Evolutionary conservation across 2,329 filamentous ascomycete genomes (phyloP), one percentile per base, ranked within the genome.

Genomic region (Venturia asperata): DNA sequence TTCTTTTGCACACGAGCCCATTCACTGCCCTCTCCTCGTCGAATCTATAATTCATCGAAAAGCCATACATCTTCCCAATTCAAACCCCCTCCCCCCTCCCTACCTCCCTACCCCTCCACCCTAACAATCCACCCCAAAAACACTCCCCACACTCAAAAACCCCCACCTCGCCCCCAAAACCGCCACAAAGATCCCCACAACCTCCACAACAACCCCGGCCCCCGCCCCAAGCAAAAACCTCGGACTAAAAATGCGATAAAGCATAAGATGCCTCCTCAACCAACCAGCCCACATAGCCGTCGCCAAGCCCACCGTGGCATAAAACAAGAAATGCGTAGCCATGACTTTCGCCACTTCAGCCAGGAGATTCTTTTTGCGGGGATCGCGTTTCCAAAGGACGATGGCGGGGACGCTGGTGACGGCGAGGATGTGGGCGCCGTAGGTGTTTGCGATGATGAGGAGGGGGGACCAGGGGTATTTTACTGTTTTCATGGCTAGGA

Each of bases 181-280:
- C n/a, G 87, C 85, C 19, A 96, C 81, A 17, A 87, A 68, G 9
- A 94, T 82, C 0, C 84, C 83, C 1, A 94, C 82, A 4, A 95
- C 68, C 72, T 97, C 93, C 11, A 96, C 87, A 34, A 92, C 81
- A 19, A 93, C 72, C 66, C 97, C 74, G 62, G 89, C 83, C 3
- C 83, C 77, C 0, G 86, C 87, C 0, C 88, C 91, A 74, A 91
- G 83, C 88, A 99, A 90, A 78, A 93, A 99, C 37, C 93, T 80
- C 60, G 94, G 94, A 77, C 84, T 88, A 73, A 99, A 99, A 55
- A 99, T 91, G 52, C 94, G 84, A 77, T 94, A 99, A 39, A 99
- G 83, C 94, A 99, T 99, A 68, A 99, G 82, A 79, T 99, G 94
- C 63, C 94, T 83, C 64, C 94, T 83, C 71, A 99, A 78, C 78